Percentiles rank a stretch among this genome's conserved stretches.
Evolutionary conservation across 2,329 filamentous ascomycete genomes (phyloP).

Genomic region (Scedosporium apiospermum): DNA sequence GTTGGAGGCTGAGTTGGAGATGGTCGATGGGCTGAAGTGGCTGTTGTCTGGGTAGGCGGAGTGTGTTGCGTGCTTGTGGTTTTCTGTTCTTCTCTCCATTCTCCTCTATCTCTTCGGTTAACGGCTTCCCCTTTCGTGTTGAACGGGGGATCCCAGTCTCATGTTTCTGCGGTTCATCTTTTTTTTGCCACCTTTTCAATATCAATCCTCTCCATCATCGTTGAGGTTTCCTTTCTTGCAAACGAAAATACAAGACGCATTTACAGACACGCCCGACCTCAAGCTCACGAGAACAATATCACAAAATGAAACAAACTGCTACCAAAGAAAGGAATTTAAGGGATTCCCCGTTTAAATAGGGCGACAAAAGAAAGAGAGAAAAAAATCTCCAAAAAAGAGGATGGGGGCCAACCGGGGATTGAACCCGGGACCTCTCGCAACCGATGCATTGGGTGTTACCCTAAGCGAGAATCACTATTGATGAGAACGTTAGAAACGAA

Average conservation of each 20-base stretch:
- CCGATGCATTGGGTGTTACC: conserved; percentile 10
- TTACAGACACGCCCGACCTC: no score
- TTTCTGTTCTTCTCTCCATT: background rate
- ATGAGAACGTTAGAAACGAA: no score
- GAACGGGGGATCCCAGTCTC: no score
- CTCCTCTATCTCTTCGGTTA: background rate
- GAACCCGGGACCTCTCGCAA: background rate
- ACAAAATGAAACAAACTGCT: background rate
- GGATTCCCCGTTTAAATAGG: background rate
- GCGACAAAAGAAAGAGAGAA: background rate
- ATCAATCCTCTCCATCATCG: no score
- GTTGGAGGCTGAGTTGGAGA: conserved; percentile 28
- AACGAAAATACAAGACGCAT: no score
- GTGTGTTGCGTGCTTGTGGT: background rate
- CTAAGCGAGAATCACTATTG: conserved; percentile 8
- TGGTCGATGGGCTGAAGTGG: conserved; percentile 32
- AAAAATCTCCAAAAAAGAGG: background rate
- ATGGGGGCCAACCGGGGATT: background rate
- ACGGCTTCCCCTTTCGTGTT: background rate
- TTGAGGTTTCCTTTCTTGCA: no score
- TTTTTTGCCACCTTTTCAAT: no score
- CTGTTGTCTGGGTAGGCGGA: conserved; percentile 11
- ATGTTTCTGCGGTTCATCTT: no score
- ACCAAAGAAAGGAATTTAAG: background rate
- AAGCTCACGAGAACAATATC: background rate